These are phyloP conservation scores for Rhododendron kiyosumense DNA, from an alignment of 148 eudicot genomes.

Conservation along the genomic window DNA sequence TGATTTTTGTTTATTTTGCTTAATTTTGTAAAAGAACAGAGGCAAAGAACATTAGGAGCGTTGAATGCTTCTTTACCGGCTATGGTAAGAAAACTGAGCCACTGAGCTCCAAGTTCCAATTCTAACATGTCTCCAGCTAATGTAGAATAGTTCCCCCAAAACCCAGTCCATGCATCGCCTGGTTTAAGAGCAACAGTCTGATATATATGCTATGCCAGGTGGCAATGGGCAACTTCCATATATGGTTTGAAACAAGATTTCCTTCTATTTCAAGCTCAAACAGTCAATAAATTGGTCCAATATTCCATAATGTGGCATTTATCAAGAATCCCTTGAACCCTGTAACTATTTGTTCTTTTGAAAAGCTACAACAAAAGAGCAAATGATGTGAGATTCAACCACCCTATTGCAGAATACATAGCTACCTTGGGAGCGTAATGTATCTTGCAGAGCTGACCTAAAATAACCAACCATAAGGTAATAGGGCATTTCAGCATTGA, in stretches of 20 bases:
- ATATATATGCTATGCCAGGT: background rate
- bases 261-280: background rate
- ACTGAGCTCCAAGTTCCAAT: background rate
- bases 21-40: background rate
- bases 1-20: background rate
- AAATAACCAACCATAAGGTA: background rate
- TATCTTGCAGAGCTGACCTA: background rate
- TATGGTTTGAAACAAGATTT: background rate
- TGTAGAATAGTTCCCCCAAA: background rate
- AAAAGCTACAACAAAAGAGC: background rate
- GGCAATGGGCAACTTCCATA: background rate
- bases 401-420: background rate
- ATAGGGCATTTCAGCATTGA: background rate
- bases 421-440: background rate
- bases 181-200: background rate
- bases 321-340: background rate
- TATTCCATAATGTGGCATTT: background rate
- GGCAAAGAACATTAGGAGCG: background rate
- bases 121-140: background rate
- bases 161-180: background rate
- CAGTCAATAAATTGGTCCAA: background rate
- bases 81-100: background rate
- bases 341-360: background rate
- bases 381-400: background rate
- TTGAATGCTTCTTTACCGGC: background rate